Evolutionary conservation across 169 alveolate genomes (phyloP), one percentile per base, ranked within the genome.

Genomic region (Plasmodium reichenowi): DNA sequence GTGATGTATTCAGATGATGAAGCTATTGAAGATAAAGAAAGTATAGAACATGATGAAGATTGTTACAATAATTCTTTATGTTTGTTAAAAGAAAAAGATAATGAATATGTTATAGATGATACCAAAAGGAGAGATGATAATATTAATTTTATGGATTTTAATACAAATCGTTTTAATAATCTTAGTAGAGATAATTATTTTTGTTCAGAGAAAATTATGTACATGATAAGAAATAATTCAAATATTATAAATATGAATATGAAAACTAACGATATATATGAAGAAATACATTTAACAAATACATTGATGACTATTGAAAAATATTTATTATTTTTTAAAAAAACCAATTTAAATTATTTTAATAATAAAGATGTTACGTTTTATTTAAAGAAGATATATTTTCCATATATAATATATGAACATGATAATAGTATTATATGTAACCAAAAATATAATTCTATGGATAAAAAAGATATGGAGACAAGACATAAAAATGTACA

Each of bases 261-360:
- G 2, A 48, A 38, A 7, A 60, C 3, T 2, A 56, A 56, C 2
- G 7, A 6, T 8, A 56, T 5, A 5, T 5, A 56, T 56, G 64
- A 56, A 50, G 71, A 43, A 54, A 17, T 24, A n/a, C 59, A 17
- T 32, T 29, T 59, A 1, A 43, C n/a, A 20, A 43, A 15, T 9
- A 47, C 68, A 6, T 5, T 15, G 0, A 70, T 56, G 13, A 64
- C 38, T 20, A 59, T 66, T 17, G n/a, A 59, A 0, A 12, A 8
- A 26, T 48, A 62, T 13, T 47, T 15, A 8, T 43, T 47, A 1
- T 78, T 78, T 66, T 78, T 78, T 54, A 78, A 58, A 66, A 66
- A 32, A 9, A 64, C 15, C 24, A 72, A 38, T 10, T 20, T 78
- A 48, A 38, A 59, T 43, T 59, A 64, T 45, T 78, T 52, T 58